These are phyloP conservation scores for Salix suchowensis DNA, from an alignment of 345 rosid species.

Conservation along the genomic window DNA sequence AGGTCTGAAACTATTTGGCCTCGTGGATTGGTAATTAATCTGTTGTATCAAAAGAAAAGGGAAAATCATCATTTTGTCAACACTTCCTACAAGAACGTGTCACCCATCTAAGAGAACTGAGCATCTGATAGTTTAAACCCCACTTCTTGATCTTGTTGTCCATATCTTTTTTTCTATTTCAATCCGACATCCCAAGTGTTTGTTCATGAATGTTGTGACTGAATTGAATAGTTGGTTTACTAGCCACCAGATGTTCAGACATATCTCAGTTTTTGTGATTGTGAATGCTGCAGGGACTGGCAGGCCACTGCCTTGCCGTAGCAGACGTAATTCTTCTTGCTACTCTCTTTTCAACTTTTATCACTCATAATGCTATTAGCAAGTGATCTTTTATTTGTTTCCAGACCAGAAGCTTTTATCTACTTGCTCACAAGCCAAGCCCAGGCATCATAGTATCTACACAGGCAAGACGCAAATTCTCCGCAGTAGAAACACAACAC, in stretches of 20 bases:
- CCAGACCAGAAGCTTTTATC: conserved; percentile 58
- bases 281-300: conserved; percentile 49
- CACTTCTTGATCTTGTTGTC: too few species aligned
- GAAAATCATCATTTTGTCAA: neutral
- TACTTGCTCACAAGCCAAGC: conserved; percentile 58
- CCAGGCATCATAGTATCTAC: conserved; percentile 37
- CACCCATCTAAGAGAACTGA: too few species aligned
- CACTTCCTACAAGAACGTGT: too few species aligned
- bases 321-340: conserved; percentile 28
- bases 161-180: too few species aligned
- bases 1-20: too few species aligned
- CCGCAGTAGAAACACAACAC: neutral
- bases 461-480: conserved; percentile 32
- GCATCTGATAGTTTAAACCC: too few species aligned
- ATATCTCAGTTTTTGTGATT: conserved; percentile 5
- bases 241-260: neutral
- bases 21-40: neutral
- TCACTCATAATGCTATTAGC: neutral
- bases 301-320: conserved; percentile 55
- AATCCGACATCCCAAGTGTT: too few species aligned
- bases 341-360: neutral
- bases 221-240: neutral
- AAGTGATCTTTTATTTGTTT: neutral
- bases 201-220: neutral
- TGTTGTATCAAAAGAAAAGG: neutral